phyloP scores from a whole-genome alignment of 352 stramenopile species.

The Globisporangium abappressorium region DNA sequence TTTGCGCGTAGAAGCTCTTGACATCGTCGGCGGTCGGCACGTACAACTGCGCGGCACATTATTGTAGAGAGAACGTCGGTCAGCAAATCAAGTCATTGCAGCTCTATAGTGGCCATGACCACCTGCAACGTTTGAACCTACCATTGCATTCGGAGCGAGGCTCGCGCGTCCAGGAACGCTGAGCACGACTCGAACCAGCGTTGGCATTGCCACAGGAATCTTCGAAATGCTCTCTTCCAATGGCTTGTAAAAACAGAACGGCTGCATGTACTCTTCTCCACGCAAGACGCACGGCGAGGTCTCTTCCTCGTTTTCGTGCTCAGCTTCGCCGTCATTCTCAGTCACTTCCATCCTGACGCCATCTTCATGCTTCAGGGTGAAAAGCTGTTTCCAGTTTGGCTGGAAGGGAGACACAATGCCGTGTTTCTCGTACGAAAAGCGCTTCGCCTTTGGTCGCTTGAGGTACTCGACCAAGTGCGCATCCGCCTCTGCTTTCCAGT shows the following conservation, averaged over 20 bases:
- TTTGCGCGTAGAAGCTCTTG: constrained; percentile 25
- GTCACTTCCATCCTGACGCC: background rate
- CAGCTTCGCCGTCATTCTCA: constrained; percentile 2
- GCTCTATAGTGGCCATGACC: background rate
- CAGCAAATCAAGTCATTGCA: background rate
- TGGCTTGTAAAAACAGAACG: constrained; percentile 56
- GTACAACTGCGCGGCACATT: constrained; percentile 25
- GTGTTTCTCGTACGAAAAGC: constrained; percentile 59
- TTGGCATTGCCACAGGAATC: constrained; percentile 61
- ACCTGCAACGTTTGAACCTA: constrained; percentile 17
- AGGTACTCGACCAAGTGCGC: constrained; percentile 24
- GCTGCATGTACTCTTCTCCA: constrained; percentile 58
- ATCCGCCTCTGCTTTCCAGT: constrained; percentile 42
- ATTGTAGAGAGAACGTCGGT: constrained; percentile 2
- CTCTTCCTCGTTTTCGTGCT: constrained; percentile 16
- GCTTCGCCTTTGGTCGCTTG: constrained; percentile 71
- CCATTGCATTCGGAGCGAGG: constrained; percentile 60
- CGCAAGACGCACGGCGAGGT: constrained; percentile 49
- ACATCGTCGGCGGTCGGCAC: constrained; percentile 28
- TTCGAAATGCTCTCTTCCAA: constrained; percentile 5
- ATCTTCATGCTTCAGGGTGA: constrained; percentile 17
- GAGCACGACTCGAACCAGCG: constrained; percentile 63
- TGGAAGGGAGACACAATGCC: constrained; percentile 56
- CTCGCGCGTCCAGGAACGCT: constrained; percentile 52
- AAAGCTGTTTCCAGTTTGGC: constrained; percentile 56